A percentile compares a stretch with the other conserved stretches of the same genome.
phyloP scores from a whole-genome alignment of 1,139 yeast genomes.

The Zhuliangozyma blackwelliae region DNA sequence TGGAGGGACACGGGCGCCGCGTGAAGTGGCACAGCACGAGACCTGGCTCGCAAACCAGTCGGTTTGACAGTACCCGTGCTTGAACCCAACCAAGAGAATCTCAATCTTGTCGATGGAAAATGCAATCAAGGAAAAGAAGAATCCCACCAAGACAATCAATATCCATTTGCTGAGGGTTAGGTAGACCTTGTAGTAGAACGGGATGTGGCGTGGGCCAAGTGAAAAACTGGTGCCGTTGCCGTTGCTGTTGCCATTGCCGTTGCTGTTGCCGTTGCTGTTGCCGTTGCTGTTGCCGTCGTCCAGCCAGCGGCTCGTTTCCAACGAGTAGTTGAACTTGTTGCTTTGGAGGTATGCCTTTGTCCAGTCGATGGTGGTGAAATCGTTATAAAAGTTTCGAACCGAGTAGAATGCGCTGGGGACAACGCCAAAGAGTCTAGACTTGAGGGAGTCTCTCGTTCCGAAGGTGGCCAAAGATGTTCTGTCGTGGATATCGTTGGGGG shows the following conservation, averaged over 20 bases:
- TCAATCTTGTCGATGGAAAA: slow-evolving; percentile 50
- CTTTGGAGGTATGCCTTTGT: slow-evolving; percentile 48
- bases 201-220: slow-evolving; percentile 16
- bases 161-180: slow-evolving; percentile 42
- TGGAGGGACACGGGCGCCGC: too few relatives aligned
- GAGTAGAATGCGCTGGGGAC: slow-evolving; percentile 18
- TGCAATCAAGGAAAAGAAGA: slow-evolving; percentile 48
- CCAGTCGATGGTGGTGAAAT: slow-evolving; percentile 72
- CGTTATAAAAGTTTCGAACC: slow-evolving; percentile 47
- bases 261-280: neutral
- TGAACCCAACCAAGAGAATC: slow-evolving; percentile 48
- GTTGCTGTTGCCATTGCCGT: neutral
- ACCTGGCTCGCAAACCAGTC: slow-evolving; percentile 46
- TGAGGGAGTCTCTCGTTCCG: slow-evolving; percentile 16
- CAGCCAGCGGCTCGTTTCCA: slow-evolving; percentile 16
- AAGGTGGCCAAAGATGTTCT: slow-evolving; percentile 14
- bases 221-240: too few relatives aligned
- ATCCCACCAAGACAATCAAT: slow-evolving; percentile 45
- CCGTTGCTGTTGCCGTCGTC: slow-evolving; percentile 2
- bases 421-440: slow-evolving; percentile 15
- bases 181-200: slow-evolving; percentile 24
- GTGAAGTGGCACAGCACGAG: slow-evolving; percentile 32
- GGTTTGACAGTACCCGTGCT: slow-evolving; percentile 50
- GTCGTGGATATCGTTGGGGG: slow-evolving; percentile 11
- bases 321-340: slow-evolving; percentile 40